Evolutionary conservation across 441 rosid genomes (phyloP), one percentile per base, ranked within the genome.

Genomic region (Pelargonium australe): DNA sequence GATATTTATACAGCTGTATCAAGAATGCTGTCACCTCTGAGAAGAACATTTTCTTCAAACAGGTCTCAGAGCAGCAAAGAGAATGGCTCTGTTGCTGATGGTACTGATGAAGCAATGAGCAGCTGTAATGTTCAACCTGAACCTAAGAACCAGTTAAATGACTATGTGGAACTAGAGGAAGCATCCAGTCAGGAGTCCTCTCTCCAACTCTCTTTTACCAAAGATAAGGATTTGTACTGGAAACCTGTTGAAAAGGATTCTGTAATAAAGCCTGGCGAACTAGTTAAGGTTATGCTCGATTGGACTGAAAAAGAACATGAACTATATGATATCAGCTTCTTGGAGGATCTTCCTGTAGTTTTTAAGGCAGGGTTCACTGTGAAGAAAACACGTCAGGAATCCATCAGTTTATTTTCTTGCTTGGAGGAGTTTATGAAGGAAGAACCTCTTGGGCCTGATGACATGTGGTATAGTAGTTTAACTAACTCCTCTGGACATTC

Each of bases 391-490:
- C 83, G 78, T 72, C 82, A 88, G 74, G 93, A 88, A 75, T 80
- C 85, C 41, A 76, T 83, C 67, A 82, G 90, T 20, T 70, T 88
- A 67, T 85, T 83, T 80, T 85, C 89, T 8, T 86, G 93, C 70
- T 80, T 88, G 76, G 93, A 86, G 73, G 85, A 85, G 3, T 86
- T 88, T 79, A 62, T 88, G 86, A 82, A 76, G 65, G 93, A 88
- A 78, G 93, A 86, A 73, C 93, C 93, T n/a, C 79, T 86, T 0
- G 90, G 90, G 40, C 87, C 89, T 68, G 90, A 88, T 72, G 90
- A 86, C 69, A 88, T 86, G 93, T 88, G 93, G 93, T 85, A 81
- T 58, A 72, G 71, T 45, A 34, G 37, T 34, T 34, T 37, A 53
- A 63, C 37, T 4, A 34, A 34, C 37, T 34, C 37, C 5, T 34